phyloP scores from a whole-genome alignment of 2,329 filamentous ascomycete genomes.

The Pseudocercospora macadamiae region DNA sequence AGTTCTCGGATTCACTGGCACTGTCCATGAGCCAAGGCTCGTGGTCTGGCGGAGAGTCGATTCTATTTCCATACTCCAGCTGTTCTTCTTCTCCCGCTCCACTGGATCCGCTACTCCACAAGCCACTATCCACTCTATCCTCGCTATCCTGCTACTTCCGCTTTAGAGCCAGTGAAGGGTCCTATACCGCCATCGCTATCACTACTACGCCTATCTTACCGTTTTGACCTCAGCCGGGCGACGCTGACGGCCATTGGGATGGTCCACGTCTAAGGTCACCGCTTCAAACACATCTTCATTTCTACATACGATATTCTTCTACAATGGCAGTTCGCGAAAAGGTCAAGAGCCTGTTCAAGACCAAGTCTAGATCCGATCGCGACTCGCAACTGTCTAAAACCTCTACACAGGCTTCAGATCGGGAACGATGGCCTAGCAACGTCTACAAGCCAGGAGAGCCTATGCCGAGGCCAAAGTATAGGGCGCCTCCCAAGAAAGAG shows the following conservation, averaged over 20 bases:
- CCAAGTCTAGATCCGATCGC: conserved; percentile 37
- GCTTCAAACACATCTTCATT: conserved; percentile 3
- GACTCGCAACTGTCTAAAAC: conserved; percentile 33
- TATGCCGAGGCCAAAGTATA: conserved; percentile 56
- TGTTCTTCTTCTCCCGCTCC: conserved; percentile 7
- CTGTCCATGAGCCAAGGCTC: not conserved
- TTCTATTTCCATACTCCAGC: not conserved
- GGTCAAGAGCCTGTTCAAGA: conserved; percentile 48
- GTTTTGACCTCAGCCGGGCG: not conserved
- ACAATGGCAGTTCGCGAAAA: conserved; percentile 52
- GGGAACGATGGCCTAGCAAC: conserved; percentile 45
- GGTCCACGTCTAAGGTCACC: not conserved
- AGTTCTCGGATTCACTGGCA: not conserved
- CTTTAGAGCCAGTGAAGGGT: not conserved
- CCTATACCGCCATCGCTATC: not conserved
- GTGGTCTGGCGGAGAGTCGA: not conserved
- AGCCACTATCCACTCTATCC: not conserved
- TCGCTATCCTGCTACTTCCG: not conserved
- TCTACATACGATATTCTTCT: not conserved
- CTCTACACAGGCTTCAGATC: conserved; percentile 33
- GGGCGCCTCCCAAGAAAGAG: conserved; percentile 52
- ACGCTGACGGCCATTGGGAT: conserved; percentile 1
- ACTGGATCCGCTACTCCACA: conserved; percentile 9
- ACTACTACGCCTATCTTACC: not conserved
- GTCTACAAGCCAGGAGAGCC: conserved; percentile 56